These are phyloP conservation scores for Pluteus cervinus DNA, from an alignment of 768 basidiomycete species.

Conservation along the genomic window DNA sequence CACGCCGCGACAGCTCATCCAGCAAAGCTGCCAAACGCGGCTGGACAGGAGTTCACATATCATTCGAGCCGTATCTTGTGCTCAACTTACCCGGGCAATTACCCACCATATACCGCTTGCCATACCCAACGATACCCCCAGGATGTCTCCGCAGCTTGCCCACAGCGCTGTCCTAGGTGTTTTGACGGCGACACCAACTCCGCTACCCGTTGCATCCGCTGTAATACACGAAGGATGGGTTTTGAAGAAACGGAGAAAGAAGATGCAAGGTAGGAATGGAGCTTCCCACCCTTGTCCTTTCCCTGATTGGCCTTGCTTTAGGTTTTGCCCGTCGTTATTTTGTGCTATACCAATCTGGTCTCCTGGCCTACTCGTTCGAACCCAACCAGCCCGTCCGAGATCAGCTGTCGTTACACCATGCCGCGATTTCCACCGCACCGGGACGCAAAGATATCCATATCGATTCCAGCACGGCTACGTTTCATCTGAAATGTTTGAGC, in stretches of 20 bases:
- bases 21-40: too few relatives aligned
- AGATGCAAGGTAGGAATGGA: constrained; percentile 65
- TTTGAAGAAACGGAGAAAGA: constrained; percentile 82
- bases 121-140: too few relatives aligned
- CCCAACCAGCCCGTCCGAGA: constrained; percentile 70
- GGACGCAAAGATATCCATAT: constrained; percentile 78
- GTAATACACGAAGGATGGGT: constrained; percentile 70
- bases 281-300: constrained; percentile 1
- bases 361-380: constrained; percentile 70
- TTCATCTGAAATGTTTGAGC: constrained; percentile 77
- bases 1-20: too few relatives aligned
- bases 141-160: too few relatives aligned
- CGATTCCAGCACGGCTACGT: constrained; percentile 70
- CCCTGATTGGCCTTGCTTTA: constrained; percentile 19
- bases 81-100: too few relatives aligned
- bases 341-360: constrained; percentile 56
- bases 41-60: too few relatives aligned
- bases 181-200: too few relatives aligned
- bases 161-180: too few relatives aligned
- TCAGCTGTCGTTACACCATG: constrained; percentile 56
- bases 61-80: too few relatives aligned
- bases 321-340: constrained; percentile 87
- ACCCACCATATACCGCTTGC: too few relatives aligned
- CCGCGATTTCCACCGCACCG: constrained; percentile 72
- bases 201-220: too few relatives aligned